Evolutionary conservation across 1,284 basidiomycete species (phyloP), one percentile per base, ranked within the genome.

Genomic region (Abortiporus biennis): DNA sequence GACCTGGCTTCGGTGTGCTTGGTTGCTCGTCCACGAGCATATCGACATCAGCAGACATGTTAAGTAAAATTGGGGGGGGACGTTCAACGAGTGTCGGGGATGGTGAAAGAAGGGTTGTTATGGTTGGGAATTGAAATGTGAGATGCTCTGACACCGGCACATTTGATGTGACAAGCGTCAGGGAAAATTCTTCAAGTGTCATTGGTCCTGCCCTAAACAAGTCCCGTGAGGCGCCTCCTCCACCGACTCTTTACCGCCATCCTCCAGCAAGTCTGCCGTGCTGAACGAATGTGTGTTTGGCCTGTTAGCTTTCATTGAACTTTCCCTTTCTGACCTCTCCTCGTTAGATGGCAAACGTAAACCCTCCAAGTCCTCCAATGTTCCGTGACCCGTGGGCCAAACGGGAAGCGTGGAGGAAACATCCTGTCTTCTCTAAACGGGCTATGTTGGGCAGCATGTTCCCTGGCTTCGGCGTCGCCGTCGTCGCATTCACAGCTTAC

Each of bases 311-410:
- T 25, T 33, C 42, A 35, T 42, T 36, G 43, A n/a, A 32, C 22
- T 21, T 32, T 27, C 36, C 40, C 38, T 20, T 21, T 39, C n/a
- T n/a, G n/a, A n/a, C n/a, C n/a, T n/a, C n/a, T n/a, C n/a, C n/a
- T n/a, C 21, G 44, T 46, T 11, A 61, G 51, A 84, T 83, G 79
- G 54, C 74, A 31, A 73, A 74, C 31, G 53, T 50, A 19, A 16
- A 22, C 13, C 49, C 48, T 9, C 49, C 45, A 20, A 51, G 51
- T 50, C 71, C 70, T 37, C 85, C 84, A 33, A 67, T 92, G 43
- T 94, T 84, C 62, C 81, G 90, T 63, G 92, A 97, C 63, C 91
- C 92, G 41, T 96, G 92, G 93, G 90, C 89, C 17, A 92, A 89
- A 68, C 73, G 84, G 48, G 92, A 97, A 60, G 90, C 92, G 40